phyloP scores from a whole-genome alignment of 2,329 filamentous ascomycete species.

The Ophiostoma sp. region DNA sequence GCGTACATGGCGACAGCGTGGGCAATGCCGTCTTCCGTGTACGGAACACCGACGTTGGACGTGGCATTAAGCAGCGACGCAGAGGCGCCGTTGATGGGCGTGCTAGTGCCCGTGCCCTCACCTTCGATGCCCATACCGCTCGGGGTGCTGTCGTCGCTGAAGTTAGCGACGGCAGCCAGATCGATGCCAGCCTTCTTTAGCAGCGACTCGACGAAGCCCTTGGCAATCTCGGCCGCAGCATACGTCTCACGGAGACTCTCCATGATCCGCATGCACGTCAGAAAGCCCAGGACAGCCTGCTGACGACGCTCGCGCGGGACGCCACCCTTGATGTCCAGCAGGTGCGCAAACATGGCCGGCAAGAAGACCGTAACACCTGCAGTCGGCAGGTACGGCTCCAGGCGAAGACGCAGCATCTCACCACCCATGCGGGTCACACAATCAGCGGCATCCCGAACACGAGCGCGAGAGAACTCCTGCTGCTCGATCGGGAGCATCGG shows the following conservation, averaged over 20 bases:
- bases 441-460: conserved; percentile 78
- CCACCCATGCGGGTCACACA: conserved; percentile 84
- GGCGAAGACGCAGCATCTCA: conserved; percentile 68
- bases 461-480: conserved; percentile 75
- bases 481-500: conserved; percentile 60
- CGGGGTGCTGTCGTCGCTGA: conserved; percentile 49
- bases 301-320: conserved; percentile 72
- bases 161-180: conserved; percentile 47
- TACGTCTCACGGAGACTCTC: conserved; percentile 86
- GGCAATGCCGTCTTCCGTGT: conserved; percentile 31
- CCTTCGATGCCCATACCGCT: conserved; percentile 36
- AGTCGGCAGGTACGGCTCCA: conserved; percentile 81
- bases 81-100: conserved; percentile 30
- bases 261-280: conserved; percentile 90
- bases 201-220: conserved; percentile 87
- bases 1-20: conserved; percentile 29
- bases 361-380: conserved; percentile 89
- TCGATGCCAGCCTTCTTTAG: conserved; percentile 84
- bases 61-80: conserved; percentile 31
- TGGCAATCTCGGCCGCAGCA: conserved; percentile 92
- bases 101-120: conserved; percentile 26
- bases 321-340: conserved; percentile 89
- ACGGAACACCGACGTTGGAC: conserved; percentile 31
- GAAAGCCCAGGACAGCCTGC: conserved; percentile 76
- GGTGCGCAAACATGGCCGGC: conserved; percentile 89